Conservation (phyloP, 2,329 filamentous ascomycete genomes). For the Xylariaceae sp. region DNA sequence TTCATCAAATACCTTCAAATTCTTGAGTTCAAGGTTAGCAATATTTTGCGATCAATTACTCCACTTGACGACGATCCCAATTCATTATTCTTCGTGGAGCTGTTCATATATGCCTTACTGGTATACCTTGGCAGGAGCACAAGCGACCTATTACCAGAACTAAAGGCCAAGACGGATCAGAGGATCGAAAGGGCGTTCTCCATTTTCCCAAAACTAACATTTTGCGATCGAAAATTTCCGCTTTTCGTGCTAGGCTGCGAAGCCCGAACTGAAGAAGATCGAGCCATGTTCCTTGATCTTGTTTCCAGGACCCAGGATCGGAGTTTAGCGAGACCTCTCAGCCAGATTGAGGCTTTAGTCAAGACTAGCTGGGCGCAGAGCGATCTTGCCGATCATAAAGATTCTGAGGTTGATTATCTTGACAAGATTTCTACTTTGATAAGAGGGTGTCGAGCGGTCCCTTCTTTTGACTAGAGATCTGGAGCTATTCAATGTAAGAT, state of each 20-base stretch:
- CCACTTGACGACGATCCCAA: too few species aligned
- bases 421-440: too few species aligned
- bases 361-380: constrained; percentile 34
- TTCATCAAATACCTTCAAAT: constrained; percentile 2
- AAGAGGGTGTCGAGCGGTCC: too few species aligned
- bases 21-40: not conserved
- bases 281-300: constrained; percentile 24
- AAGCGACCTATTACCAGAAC: constrained; percentile 7
- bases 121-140: constrained; percentile 30
- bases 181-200: constrained; percentile 26
- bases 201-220: constrained; percentile 18
- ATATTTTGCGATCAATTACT: not conserved
- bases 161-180: constrained; percentile 9
- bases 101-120: constrained; percentile 27
- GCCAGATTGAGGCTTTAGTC: constrained; percentile 21
- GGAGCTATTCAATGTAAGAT: too few species aligned
- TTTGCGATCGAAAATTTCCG: constrained; percentile 25
- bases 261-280: constrained; percentile 24
- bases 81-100: too few species aligned
- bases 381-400: constrained; percentile 25
- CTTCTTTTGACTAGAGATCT: too few species aligned
- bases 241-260: constrained; percentile 27
- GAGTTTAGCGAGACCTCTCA: constrained; percentile 18
- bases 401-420: not conserved
- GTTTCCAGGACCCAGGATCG: constrained; percentile 24